Evolutionary conservation across 768 basidiomycete species (phyloP).

Genomic region (Serendipita sp.): DNA sequence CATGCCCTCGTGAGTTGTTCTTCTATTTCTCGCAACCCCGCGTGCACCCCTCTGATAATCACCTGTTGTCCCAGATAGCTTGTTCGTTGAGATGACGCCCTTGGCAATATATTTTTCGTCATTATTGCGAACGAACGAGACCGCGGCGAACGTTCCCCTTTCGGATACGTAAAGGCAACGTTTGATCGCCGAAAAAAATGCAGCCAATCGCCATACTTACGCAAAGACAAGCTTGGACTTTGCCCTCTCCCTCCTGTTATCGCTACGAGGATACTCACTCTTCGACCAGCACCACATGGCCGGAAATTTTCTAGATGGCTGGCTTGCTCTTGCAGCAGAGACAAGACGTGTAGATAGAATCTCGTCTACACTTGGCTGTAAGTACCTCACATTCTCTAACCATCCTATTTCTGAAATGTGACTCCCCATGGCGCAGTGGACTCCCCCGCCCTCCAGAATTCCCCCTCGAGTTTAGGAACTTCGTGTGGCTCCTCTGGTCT

Average conservation of each 20-base stretch:
- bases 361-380: neutral
- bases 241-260: neutral
- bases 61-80: no score
- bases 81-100: no score
- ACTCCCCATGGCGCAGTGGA: neutral
- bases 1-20: neutral
- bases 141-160: neutral
- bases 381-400: neutral
- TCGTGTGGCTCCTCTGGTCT: neutral
- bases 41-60: neutral
- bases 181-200: neutral
- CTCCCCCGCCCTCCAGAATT: neutral
- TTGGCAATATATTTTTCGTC: neutral
- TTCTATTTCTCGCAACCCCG: neutral
- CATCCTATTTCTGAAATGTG: neutral
- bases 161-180: neutral
- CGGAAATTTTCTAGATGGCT: neutral
- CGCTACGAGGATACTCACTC: neutral
- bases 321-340: slow-evolving; percentile 3
- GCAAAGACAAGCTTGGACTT: neutral
- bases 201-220: neutral
- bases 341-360: neutral
- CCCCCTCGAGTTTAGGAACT: neutral
- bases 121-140: neutral
- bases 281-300: neutral